Percentiles rank a stretch among this genome's conserved stretches.
These are phyloP conservation scores for Spinacia oleracea DNA, from an alignment of 179 eudicot species.

Conservation along the genomic window DNA sequence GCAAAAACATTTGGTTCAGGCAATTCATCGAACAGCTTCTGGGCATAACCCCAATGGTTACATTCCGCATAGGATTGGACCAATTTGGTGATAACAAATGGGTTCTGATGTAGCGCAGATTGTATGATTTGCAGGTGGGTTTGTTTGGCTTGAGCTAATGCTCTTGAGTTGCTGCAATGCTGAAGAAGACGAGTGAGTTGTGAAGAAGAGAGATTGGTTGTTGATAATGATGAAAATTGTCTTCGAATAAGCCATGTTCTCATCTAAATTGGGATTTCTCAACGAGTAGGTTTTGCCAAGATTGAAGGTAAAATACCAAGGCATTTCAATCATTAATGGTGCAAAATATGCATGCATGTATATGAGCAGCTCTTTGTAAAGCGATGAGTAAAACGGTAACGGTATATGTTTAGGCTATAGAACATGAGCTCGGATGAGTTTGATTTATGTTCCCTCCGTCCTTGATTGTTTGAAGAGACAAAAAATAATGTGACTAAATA, in stretches of 20 bases:
- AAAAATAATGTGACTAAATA: no score
- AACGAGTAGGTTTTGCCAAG: not conserved
- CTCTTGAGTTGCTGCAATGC: slow-evolving; percentile 46
- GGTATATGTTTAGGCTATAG: no score
- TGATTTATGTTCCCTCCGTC: no score
- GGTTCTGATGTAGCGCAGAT: slow-evolving; percentile 35
- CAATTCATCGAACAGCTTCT: slow-evolving; percentile 46
- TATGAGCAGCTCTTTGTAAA: no score
- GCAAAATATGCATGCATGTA: not conserved
- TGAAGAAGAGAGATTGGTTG: slow-evolving; percentile 17
- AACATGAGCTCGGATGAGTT: no score
- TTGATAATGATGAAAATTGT: slow-evolving; percentile 19
- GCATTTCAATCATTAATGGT: no score
- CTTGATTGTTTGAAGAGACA: no score
- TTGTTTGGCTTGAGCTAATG: slow-evolving; percentile 43
- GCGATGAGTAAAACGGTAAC: no score
- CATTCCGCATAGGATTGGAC: slow-evolving; percentile 47
- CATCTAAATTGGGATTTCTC: slow-evolving; percentile 16
- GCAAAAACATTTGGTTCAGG: slow-evolving; percentile 56
- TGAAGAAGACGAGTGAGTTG: slow-evolving; percentile 43
- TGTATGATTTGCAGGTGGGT: slow-evolving; percentile 46
- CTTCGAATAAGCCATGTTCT: slow-evolving; percentile 16
- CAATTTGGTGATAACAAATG: slow-evolving; percentile 48
- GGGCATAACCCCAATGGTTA: slow-evolving; percentile 37
- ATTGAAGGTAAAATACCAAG: not conserved